Conservation (phyloP, 1,284 basidiomycete species). For the Megacollybia platyphylla region DNA sequence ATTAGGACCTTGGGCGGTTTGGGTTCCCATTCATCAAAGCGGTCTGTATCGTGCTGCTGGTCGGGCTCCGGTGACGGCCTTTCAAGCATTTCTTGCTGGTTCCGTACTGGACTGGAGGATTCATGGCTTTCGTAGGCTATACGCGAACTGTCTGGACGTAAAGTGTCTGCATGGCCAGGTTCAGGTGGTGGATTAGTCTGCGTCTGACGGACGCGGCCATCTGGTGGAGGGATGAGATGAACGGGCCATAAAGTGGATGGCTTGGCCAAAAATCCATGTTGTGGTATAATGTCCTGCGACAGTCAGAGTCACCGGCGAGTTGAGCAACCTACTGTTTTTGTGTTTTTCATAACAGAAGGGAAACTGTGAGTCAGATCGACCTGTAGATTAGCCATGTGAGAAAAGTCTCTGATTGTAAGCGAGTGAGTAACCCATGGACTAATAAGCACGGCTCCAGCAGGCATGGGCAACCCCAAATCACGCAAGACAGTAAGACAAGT, state of each 20-base stretch:
- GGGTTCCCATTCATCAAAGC: conserved; percentile 33
- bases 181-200: conserved; percentile 29
- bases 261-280: conserved; percentile 47
- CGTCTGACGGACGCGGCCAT: conserved; percentile 24
- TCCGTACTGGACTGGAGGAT: conserved; percentile 3
- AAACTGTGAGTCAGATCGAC: conserved; percentile 79
- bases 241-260: conserved; percentile 47
- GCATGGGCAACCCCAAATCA: conserved; percentile 62
- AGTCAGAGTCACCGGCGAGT: conserved; percentile 6
- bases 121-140: conserved; percentile 14
- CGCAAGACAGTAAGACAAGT: conserved; percentile 63
- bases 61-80: not conserved
- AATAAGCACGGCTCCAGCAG: conserved; percentile 68
- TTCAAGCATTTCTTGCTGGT: conserved; percentile 25
- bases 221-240: conserved; percentile 21
- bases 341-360: conserved; percentile 68
- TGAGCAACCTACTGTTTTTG: conserved; percentile 39
- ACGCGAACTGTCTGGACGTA: conserved; percentile 21
- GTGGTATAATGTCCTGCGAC: conserved; percentile 50
- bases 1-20: conserved; percentile 49
- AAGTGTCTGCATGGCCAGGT: conserved; percentile 38
- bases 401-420: not conserved
- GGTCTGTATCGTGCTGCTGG: conserved; percentile 1
- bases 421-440: conserved; percentile 46
- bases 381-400: not conserved